Evolutionary conservation across 2,329 filamentous ascomycete species (phyloP), one percentile per base, ranked within the genome.

Genomic region (Stagonosporopsis vannaccii): DNA sequence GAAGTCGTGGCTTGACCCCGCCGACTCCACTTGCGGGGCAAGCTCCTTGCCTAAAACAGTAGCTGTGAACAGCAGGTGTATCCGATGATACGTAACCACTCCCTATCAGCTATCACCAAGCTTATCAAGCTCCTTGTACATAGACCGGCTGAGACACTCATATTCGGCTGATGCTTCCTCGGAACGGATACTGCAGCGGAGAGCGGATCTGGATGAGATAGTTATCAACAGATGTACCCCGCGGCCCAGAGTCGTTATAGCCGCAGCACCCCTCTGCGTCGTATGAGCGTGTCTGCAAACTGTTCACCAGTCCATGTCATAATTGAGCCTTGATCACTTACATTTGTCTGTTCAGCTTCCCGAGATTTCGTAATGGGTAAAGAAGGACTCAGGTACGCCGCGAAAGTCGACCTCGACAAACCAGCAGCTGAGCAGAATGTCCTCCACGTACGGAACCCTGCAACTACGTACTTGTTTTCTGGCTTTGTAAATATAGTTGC

Each of bases 341-440:
- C n/a, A 39, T 12, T 23, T 4, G 4, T n/a, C 30, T 26, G 20
- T 22, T 20, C 3, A 33, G 12, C 4, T 36, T 13, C 20, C 22
- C 35, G 4, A 49, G 9, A 17, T 17, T 20, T 48, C 40, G 59
- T 35, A 28, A 85, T 84, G 81, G 78, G 79, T 43, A 77, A 77
- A 70, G 70, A 79, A 67, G 84, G 78, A 35, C 87, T 94, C 63
- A 86, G 91, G 53, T 90, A 87, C 32, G 88, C 87, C 17, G 84
- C 89, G 52, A 89, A 89, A 72, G 89, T 94, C 39, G 87, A 89
- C 69, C 79, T 93, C 25, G 84, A 90, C 55, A 90, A 85, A 72
- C 87, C 89, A 30, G 89, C 90, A 5, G 80, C 82, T 32, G 85
- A 91, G 60, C 90, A 94, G 71, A 76, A 84, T 2, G 84, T 84